These are phyloP conservation scores for Pythium diclinum DNA, from an alignment of 352 stramenopile genomes.

Conservation along the genomic window DNA sequence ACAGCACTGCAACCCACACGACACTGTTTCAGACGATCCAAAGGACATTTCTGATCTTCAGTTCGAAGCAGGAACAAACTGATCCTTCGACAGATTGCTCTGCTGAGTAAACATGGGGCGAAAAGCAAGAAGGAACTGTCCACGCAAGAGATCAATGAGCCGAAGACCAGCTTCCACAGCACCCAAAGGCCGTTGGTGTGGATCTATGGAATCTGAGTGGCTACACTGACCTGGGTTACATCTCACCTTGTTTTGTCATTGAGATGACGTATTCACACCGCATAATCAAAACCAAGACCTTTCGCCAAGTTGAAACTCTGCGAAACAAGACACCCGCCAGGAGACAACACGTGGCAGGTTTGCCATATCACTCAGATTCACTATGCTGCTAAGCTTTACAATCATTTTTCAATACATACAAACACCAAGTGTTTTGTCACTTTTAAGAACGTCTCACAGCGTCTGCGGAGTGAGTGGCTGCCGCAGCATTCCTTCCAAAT, in stretches of 20 bases:
- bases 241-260: not conserved
- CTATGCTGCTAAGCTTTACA: constrained; percentile 23
- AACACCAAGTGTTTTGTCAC: constrained; percentile 6
- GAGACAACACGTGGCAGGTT: constrained; percentile 28
- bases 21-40: too few relatives aligned
- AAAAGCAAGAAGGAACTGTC: not conserved
- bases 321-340: constrained; percentile 12
- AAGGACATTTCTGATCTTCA: not conserved
- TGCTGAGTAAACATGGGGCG: not conserved
- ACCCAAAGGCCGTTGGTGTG: not conserved
- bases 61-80: not conserved
- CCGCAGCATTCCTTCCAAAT: constrained; percentile 14
- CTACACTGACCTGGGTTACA: not conserved
- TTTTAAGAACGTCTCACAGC: not conserved
- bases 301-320: constrained; percentile 2
- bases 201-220: constrained; percentile 2
- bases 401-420: constrained; percentile 6
- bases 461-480: constrained; percentile 3
- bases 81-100: not conserved
- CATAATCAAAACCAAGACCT: not conserved
- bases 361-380: constrained; percentile 1
- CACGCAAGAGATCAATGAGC: not conserved
- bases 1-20: too few relatives aligned
- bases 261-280: not conserved
- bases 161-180: not conserved